phyloP scores from a whole-genome alignment of 345 rosid genomes.

The Ricinus communis region DNA sequence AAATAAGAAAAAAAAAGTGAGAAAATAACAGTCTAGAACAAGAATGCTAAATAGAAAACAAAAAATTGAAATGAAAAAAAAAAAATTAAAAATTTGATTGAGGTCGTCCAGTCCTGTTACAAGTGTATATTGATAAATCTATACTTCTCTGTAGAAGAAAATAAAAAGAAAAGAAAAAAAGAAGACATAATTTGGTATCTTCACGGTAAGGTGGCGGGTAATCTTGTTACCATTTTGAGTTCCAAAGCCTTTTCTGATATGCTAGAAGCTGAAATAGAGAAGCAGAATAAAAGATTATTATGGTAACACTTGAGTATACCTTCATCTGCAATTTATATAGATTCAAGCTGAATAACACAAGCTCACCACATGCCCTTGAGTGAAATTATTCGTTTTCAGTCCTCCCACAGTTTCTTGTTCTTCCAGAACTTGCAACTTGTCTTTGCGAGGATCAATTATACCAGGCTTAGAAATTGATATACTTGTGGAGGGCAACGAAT shows the following conservation, averaged over 20 bases:
- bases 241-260: slow-evolving; percentile 30
- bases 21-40: neutral
- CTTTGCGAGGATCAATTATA: slow-evolving; percentile 31
- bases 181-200: neutral
- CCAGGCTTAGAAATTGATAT: slow-evolving; percentile 3
- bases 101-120: neutral
- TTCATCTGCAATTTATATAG: neutral
- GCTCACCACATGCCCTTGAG: slow-evolving; percentile 45
- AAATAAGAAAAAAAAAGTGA: no score
- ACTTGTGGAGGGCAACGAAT: slow-evolving; percentile 16
- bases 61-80: no score
- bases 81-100: slow-evolving; percentile 6
- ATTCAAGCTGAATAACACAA: neutral
- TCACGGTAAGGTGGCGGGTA: slow-evolving; percentile 1
- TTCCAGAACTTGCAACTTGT: slow-evolving; percentile 36
- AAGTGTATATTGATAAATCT: slow-evolving; percentile 7
- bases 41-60: neutral
- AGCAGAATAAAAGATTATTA: neutral
- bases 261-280: slow-evolving; percentile 40
- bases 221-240: slow-evolving; percentile 8
- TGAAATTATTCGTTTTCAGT: slow-evolving; percentile 22
- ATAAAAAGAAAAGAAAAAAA: neutral
- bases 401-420: slow-evolving; percentile 45
- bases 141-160: neutral
- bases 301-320: neutral